Evolutionary conservation across 2,329 filamentous ascomycete species (phyloP).

Genomic region (Alternaria triticimaculans): DNA sequence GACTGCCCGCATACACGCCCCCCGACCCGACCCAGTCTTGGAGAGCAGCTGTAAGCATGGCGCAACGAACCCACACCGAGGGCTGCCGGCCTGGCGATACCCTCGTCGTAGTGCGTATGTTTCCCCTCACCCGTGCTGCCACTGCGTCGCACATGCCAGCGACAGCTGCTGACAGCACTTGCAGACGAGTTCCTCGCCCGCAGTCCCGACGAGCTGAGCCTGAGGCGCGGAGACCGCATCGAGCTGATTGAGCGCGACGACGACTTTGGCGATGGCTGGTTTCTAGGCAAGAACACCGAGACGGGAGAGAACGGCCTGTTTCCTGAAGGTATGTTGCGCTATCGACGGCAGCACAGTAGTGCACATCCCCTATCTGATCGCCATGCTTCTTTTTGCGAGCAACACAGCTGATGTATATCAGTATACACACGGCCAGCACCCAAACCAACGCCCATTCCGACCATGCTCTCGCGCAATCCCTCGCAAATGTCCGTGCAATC

Average conservation of each 20-base stretch:
- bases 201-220: constrained; percentile 89
- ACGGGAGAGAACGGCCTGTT: constrained; percentile 80
- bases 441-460: constrained; percentile 48
- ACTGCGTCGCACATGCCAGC: not conserved
- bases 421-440: constrained; percentile 69
- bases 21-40: constrained; percentile 6
- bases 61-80: constrained; percentile 48
- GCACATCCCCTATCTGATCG: not conserved
- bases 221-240: constrained; percentile 83
- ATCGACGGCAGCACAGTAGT: not conserved
- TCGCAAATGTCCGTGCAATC: constrained; percentile 31
- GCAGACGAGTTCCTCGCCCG: constrained; percentile 90
- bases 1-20: constrained; percentile 16
- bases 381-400: not conserved
- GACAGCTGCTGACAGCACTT: constrained; percentile 12
- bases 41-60: constrained; percentile 30
- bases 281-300: constrained; percentile 74
- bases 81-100: constrained; percentile 69
- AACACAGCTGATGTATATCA: constrained; percentile 41
- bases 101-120: constrained; percentile 75
- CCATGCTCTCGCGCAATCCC: constrained; percentile 39
- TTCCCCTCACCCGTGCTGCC: not conserved
- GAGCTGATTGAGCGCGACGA: constrained; percentile 85
- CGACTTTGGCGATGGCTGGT: constrained; percentile 90
- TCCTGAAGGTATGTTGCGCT: constrained; percentile 71